Percentiles rank a stretch among this genome's conserved stretches.
Conservation (phyloP, 768 basidiomycete species). For the Pleurotus tuber-regium region DNA sequence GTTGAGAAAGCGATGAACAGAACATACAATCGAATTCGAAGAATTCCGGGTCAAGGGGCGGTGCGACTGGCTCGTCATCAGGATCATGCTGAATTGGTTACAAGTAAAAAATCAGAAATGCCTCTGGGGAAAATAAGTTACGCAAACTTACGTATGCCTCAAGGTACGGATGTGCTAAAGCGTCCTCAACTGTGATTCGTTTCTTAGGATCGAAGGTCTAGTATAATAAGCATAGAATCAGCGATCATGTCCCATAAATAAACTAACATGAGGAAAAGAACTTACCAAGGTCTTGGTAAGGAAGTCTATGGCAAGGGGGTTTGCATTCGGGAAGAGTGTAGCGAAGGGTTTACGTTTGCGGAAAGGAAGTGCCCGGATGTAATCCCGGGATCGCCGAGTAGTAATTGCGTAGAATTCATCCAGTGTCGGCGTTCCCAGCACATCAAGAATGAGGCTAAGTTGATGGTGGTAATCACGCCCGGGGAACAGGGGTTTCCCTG, state of each 20-base stretch:
- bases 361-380: constrained; percentile 93
- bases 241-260: background rate
- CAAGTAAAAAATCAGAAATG: background rate
- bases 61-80: constrained; percentile 93
- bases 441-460: constrained; percentile 91
- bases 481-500: constrained; percentile 93
- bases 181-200: constrained; percentile 91
- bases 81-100: constrained; percentile 78
- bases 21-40: constrained; percentile 93
- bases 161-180: constrained; percentile 91
- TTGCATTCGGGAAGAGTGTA: constrained; percentile 88
- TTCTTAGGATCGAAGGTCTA: constrained; percentile 98
- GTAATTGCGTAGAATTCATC: constrained; percentile 99
- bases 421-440: constrained; percentile 93
- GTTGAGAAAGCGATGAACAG: no score
- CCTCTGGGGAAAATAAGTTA: constrained; percentile 7
- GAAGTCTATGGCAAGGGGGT: constrained; percentile 62
- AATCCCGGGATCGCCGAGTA: constrained; percentile 87
- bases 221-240: constrained; percentile 7
- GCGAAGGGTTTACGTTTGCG: constrained; percentile 82
- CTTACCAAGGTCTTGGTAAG: constrained; percentile 80
- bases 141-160: constrained; percentile 76
- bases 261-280: constrained; percentile 8
- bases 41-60: constrained; percentile 94
- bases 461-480: constrained; percentile 96